Conservation (phyloP, 2,329 filamentous ascomycete genomes). For the Cercospora sp. region DNA sequence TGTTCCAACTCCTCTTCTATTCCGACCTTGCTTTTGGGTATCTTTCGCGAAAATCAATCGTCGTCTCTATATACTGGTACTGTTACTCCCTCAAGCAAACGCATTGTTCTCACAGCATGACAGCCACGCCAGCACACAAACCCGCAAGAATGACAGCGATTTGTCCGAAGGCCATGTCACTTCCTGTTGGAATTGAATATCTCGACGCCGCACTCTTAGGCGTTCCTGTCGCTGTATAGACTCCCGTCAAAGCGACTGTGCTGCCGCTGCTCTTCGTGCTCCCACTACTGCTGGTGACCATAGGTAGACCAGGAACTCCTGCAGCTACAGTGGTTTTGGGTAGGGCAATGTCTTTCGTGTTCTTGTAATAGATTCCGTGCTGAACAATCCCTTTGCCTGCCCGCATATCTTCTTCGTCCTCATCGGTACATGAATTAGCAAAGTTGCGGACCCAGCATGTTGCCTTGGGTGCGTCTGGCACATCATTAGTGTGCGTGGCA, state of each 20-base stretch:
- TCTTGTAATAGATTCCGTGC: slow-evolving; percentile 58
- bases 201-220: slow-evolving; percentile 30
- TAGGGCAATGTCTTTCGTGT: slow-evolving; percentile 40
- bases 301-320: slow-evolving; percentile 38
- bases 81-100: not conserved
- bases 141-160: not conserved
- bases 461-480: slow-evolving; percentile 44
- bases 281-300: slow-evolving; percentile 24
- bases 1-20: not conserved
- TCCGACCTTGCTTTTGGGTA: slow-evolving; percentile 5
- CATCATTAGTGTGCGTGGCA: slow-evolving; percentile 57
- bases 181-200: not conserved
- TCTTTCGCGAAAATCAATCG: slow-evolving; percentile 12
- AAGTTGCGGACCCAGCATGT: slow-evolving; percentile 63
- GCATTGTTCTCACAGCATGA: slow-evolving; percentile 4
- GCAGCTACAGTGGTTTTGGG: slow-evolving; percentile 38
- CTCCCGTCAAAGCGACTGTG: slow-evolving; percentile 36
- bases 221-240: slow-evolving; percentile 43
- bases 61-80: slow-evolving; percentile 2
- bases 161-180: not conserved
- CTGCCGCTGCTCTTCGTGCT: slow-evolving; percentile 12
- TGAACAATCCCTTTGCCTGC: slow-evolving; percentile 57
- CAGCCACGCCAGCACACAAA: not conserved
- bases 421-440: slow-evolving; percentile 53
- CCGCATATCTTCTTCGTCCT: slow-evolving; percentile 52